Percentiles rank a stretch among this genome's conserved stretches.
Conservation (phyloP, 768 basidiomycete species). For the Lactarius indigo region DNA sequence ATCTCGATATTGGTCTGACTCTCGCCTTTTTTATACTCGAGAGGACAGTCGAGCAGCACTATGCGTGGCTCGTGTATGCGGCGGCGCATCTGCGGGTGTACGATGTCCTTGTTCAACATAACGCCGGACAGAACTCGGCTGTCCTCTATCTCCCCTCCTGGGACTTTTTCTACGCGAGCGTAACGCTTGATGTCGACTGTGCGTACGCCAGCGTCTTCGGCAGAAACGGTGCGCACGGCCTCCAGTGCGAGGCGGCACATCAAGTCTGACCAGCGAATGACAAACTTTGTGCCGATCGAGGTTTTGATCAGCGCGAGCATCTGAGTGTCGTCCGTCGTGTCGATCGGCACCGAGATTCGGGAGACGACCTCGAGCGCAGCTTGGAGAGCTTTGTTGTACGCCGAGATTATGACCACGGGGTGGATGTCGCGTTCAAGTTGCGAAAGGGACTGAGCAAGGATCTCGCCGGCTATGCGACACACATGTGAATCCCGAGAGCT, state of each 20-base stretch:
- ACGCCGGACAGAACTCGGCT: slow-evolving; percentile 84
- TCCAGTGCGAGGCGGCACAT: slow-evolving; percentile 95
- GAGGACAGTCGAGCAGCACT: slow-evolving; percentile 85
- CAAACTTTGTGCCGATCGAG: slow-evolving; percentile 98
- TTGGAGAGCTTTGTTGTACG: slow-evolving; percentile 94
- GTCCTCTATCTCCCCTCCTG: slow-evolving; percentile 96
- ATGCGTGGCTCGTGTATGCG: slow-evolving; percentile 88
- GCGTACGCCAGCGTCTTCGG: slow-evolving; percentile 70
- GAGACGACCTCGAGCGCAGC: slow-evolving; percentile 88
- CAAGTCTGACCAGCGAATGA: slow-evolving; percentile 92
- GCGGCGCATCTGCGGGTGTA: slow-evolving; percentile 93
- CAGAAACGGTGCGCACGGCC: slow-evolving; percentile 85
- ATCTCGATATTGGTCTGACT: slow-evolving; percentile 99
- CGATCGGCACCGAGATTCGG: slow-evolving; percentile 84
- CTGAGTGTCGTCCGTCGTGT: slow-evolving; percentile 77
- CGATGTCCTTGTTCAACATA: slow-evolving; percentile 99
- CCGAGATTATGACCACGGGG: slow-evolving; percentile 97
- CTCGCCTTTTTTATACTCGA: slow-evolving; percentile 99
- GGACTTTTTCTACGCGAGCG: slow-evolving; percentile 94
- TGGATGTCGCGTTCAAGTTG: slow-evolving; percentile 97
- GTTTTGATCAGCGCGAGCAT: slow-evolving; percentile 98
- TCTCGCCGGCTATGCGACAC: slow-evolving; percentile 76
- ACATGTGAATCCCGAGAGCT: not conserved
- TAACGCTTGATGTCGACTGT: slow-evolving; percentile 98
- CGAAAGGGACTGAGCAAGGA: slow-evolving; percentile 89